A percentile compares a stretch with the other conserved stretches of the same genome.
Conservation (phyloP, 208 protist genomes). For the Crithidia bombi region DNA sequence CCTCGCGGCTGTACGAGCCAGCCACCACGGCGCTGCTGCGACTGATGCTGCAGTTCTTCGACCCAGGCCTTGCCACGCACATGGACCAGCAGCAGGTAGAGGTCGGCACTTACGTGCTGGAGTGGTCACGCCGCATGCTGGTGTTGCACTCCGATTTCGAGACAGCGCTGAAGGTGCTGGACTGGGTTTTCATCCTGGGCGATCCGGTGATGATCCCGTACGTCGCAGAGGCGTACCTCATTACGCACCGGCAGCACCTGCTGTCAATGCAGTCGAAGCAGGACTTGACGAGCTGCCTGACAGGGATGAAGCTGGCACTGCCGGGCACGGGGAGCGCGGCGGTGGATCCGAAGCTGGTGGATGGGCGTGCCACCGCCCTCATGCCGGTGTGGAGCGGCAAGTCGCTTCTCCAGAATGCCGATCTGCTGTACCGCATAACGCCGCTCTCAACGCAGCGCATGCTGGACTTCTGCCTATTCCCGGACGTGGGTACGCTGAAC, state of each 20-base stretch:
- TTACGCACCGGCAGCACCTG: constrained; percentile 57
- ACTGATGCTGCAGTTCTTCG: constrained; percentile 93
- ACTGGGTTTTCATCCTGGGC: constrained; percentile 78
- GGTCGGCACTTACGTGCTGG: constrained; percentile 51
- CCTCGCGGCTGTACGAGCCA: constrained; percentile 50
- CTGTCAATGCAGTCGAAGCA: constrained; percentile 45
- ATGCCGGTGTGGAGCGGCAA: constrained; percentile 64
- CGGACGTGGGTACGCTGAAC: constrained; percentile 45
- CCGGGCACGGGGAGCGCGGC: constrained; percentile 38
- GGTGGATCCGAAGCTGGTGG: constrained; percentile 49
- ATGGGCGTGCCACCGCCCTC: constrained; percentile 57
- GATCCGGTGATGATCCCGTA: constrained; percentile 78
- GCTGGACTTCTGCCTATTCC: constrained; percentile 68
- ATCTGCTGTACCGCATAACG: constrained; percentile 75
- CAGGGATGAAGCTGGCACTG: constrained; percentile 41
- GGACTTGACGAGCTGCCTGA: constrained; percentile 34
- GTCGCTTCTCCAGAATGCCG: constrained; percentile 76
- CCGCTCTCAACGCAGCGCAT: constrained; percentile 66
- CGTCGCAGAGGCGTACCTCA: constrained; percentile 69
- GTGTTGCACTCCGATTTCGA: constrained; percentile 44
- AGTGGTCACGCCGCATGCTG: constrained; percentile 69
- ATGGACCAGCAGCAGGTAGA: constrained; percentile 80
- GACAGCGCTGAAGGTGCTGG: constrained; percentile 58
- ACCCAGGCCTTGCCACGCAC: constrained; percentile 79
- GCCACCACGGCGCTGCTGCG: constrained; percentile 49